Evolutionary conservation across 495 filamentous ascomycete species (phyloP).

Genomic region (Penicillium taxi): DNA sequence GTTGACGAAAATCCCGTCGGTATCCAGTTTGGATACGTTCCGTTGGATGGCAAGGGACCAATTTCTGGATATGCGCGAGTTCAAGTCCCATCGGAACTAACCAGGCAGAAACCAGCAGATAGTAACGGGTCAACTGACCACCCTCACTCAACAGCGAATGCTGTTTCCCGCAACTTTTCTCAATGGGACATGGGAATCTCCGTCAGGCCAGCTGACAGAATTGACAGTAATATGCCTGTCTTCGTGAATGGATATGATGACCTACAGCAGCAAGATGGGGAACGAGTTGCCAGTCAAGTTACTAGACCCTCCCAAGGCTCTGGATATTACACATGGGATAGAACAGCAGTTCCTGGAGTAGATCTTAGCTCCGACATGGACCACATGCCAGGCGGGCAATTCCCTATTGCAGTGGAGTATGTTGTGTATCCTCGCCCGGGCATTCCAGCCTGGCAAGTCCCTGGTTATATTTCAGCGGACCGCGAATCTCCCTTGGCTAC

Average conservation of each 20-base stretch:
- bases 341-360: too few relatives aligned
- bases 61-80: slow-evolving; percentile 4
- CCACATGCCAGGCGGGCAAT: too few relatives aligned
- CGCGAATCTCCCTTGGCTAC: too few relatives aligned
- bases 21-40: slow-evolving; percentile 7
- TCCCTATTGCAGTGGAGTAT: too few relatives aligned
- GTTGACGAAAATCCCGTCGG: slow-evolving; percentile 9
- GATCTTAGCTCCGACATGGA: too few relatives aligned
- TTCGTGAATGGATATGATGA: slow-evolving; percentile 33
- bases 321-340: too few relatives aligned
- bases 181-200: slow-evolving; percentile 14
- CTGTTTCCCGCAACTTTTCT: slow-evolving; percentile 12
- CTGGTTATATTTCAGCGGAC: too few relatives aligned
- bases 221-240: slow-evolving; percentile 28
- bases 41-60: slow-evolving; percentile 8
- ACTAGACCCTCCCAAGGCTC: too few relatives aligned
- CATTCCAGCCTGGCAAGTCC: too few relatives aligned
- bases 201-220: slow-evolving; percentile 10
- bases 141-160: slow-evolving; percentile 12
- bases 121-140: slow-evolving; percentile 13
- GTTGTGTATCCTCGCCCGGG: too few relatives aligned
- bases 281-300: too few relatives aligned
- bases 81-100: slow-evolving; percentile 19
- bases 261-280: slow-evolving; percentile 1
- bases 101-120: slow-evolving; percentile 20